phyloP scores from a whole-genome alignment of 2,329 filamentous ascomycete genomes.

The Spiromastix sp. region DNA sequence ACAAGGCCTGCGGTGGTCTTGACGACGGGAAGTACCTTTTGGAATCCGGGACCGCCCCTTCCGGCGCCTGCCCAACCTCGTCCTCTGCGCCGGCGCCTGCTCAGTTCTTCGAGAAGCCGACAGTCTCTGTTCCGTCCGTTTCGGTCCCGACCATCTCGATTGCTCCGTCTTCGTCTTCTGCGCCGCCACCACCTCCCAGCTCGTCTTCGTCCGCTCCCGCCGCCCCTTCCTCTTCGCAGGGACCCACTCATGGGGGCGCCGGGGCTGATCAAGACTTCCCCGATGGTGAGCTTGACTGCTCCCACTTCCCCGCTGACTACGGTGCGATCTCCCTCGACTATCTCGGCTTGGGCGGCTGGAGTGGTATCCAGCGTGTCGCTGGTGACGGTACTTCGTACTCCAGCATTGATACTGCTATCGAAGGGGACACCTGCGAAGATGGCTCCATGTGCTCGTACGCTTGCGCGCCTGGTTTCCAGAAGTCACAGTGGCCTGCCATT shows the following conservation, averaged over 20 bases:
- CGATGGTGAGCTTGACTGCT: slow-evolving; percentile 61
- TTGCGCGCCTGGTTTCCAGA: slow-evolving; percentile 84
- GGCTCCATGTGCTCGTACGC: slow-evolving; percentile 82
- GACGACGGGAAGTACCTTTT: slow-evolving; percentile 55
- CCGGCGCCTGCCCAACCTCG: slow-evolving; percentile 38
- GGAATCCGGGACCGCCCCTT: slow-evolving; percentile 51
- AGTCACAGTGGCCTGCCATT: slow-evolving; percentile 73
- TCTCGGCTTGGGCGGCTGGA: slow-evolving; percentile 64
- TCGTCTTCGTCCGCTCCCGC: slow-evolving; percentile 17
- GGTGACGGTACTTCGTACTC: slow-evolving; percentile 46
- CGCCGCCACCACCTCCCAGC: not conserved
- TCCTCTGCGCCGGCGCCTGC: slow-evolving; percentile 4
- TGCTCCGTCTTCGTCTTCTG: not conserved
- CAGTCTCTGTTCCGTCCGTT: slow-evolving; percentile 21
- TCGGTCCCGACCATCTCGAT: slow-evolving; percentile 21
- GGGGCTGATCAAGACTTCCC: slow-evolving; percentile 64
- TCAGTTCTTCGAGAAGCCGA: slow-evolving; percentile 12
- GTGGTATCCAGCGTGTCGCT: slow-evolving; percentile 61
- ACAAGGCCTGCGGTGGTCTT: slow-evolving; percentile 62
- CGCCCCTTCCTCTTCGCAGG: slow-evolving; percentile 17
- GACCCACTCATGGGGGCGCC: slow-evolving; percentile 19
- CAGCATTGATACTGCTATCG: slow-evolving; percentile 54
- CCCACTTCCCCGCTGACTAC: slow-evolving; percentile 65
- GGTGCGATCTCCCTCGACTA: slow-evolving; percentile 64
- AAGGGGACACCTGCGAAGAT: slow-evolving; percentile 49